Base-by-base conservation (phyloP, 192 early-diverging fungal genomes). In the Helicostylum pulchrum region DNA sequence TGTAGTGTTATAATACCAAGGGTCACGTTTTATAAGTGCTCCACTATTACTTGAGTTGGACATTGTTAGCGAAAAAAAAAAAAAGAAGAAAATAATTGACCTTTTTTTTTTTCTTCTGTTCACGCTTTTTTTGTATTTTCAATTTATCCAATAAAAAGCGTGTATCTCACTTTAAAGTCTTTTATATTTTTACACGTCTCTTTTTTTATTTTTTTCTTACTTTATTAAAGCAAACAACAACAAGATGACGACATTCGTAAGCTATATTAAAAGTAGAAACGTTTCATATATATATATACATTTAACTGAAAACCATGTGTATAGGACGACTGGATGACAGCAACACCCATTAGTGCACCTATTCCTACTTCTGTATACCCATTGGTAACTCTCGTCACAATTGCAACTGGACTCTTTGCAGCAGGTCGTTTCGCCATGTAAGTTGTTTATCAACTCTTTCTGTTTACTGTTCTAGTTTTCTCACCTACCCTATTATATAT, bases 1-100 rank as follows among this genome's bases (percentile, higher is more conserved):
- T 3, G 69, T 71, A n/a, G 68, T 65, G 32, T 76, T 64, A 14
- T 54, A 50, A 36, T 66, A 76, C 74, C 74, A 76, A 10, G 74
- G 53, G 42, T 72, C 62, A 12, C 53, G 50, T 20, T 31, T 46
- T 19, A 69, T 36, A 4, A 69, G 19, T 46, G 30, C 2, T 62
- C 46, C 49, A 20, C 47, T 51, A 47, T 32, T 15, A 45, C 57
- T 23, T 43, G 36, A 14, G 57, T 39, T 39, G 9, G 36, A 60
- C 57, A 60, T 43, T 21, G 10, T 23, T 45, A 12, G 7, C 4
- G 43, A 45, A 45, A 20, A 30, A 10, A 45, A 43, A 17, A 15
- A 23, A 47, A 15, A n/a, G 20, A 14, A 26, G 8, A 44, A 21
- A 19, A n/a, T n/a, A n/a, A n/a, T n/a, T n/a, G n/a, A n/a, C n/a